A percentile compares a stretch with the other conserved stretches of the same genome.
These are phyloP conservation scores for Phyllachora maydis DNA, from an alignment of 2,329 filamentous ascomycete genomes.

Conservation along the genomic window DNA sequence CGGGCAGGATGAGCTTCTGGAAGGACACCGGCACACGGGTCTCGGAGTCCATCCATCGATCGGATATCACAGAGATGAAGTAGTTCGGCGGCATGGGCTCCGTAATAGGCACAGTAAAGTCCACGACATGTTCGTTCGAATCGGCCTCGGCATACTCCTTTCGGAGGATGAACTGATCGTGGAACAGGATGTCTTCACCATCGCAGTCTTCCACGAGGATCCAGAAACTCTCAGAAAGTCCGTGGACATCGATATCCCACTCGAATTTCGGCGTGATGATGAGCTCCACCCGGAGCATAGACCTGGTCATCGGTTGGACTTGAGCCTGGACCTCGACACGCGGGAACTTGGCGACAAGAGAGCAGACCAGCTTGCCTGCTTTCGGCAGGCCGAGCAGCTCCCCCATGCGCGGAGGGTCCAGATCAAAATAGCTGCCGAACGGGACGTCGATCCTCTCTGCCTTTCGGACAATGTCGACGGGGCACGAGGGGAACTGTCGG, in stretches of 20 bases:
- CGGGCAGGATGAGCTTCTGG: conserved; percentile 81
- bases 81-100: conserved; percentile 98
- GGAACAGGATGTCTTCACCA: conserved; percentile 85
- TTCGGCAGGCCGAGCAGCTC: conserved; percentile 82
- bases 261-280: conserved; percentile 87
- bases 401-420: conserved; percentile 91
- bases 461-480: conserved; percentile 74
- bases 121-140: conserved; percentile 80
- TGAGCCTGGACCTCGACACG: conserved; percentile 82
- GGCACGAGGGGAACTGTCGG: conserved; percentile 69
- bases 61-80: conserved; percentile 86
- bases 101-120: conserved; percentile 89
- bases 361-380: conserved; percentile 68
- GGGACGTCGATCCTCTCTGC: conserved; percentile 87
- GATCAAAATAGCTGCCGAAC: conserved; percentile 86
- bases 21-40: conserved; percentile 86
- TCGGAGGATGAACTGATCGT: conserved; percentile 82
- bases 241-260: conserved; percentile 84
- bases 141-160: conserved; percentile 70
- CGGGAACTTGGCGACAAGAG: conserved; percentile 79
- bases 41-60: conserved; percentile 97
- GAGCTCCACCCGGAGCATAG: conserved; percentile 76
- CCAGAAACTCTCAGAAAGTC: conserved; percentile 84
- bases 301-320: conserved; percentile 85
- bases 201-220: conserved; percentile 94